Evolutionary conservation across 257 asterid genomes (phyloP).

Genomic region (Salvia miltiorrhiza): DNA sequence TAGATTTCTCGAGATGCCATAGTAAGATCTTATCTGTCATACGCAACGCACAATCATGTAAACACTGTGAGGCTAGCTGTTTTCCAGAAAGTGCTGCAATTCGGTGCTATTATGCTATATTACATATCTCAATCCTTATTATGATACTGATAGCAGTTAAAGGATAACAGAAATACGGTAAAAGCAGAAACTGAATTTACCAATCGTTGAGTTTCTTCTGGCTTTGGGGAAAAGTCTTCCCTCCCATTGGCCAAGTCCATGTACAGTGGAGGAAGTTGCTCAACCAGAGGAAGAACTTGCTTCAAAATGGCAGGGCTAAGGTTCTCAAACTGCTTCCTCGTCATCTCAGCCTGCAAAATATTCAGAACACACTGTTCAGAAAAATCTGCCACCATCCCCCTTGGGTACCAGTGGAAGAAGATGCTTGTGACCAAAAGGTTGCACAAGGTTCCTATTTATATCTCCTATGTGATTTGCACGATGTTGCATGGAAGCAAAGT

Average conservation of each 20-base stretch:
- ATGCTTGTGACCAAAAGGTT: neutral
- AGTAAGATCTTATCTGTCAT: conserved; percentile 85
- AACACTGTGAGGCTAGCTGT: neutral
- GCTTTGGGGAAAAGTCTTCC: conserved; percentile 78
- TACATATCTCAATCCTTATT: too few species aligned
- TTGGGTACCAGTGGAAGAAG: neutral
- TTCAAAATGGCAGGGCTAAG: conserved; percentile 87
- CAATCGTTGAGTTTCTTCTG: conserved; percentile 88
- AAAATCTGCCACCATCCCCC: neutral
- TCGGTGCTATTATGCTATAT: too few species aligned
- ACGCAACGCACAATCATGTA: conserved; percentile 11
- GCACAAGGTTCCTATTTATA: too few species aligned
- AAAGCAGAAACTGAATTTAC: conserved; percentile 35
- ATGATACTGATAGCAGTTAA: neutral
- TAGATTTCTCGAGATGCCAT: conserved; percentile 86
- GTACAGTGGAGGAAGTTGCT: conserved; percentile 94
- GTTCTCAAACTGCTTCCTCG: conserved; percentile 80
- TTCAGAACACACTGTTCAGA: neutral
- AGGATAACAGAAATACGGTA: neutral
- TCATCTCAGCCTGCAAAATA: conserved; percentile 83
- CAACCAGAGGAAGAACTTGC: conserved; percentile 91
- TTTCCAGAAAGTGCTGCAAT: neutral
- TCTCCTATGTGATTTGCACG: too few species aligned
- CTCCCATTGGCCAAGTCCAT: conserved; percentile 91
- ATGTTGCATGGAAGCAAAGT: too few species aligned